Evolutionary conservation across 1,284 basidiomycete genomes (phyloP), one percentile per base, ranked within the genome.

Genomic region (Trichosporon ovoides): DNA sequence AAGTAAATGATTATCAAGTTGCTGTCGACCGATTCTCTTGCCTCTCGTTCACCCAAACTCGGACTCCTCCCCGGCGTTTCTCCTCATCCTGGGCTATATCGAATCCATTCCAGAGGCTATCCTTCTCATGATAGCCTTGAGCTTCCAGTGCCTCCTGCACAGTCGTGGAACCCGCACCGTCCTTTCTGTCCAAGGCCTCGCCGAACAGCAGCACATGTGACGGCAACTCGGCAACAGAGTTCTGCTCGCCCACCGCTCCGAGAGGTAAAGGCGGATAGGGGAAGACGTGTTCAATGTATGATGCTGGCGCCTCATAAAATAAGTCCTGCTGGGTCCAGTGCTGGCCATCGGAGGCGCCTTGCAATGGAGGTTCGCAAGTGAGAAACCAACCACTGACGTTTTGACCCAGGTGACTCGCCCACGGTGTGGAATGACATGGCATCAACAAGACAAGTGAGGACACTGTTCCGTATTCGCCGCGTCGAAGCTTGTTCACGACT

Each of bases 371-470:
- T 68, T 96, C 93, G 69, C 94, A 98, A 3, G 89, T 88, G 28
- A 97, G 71, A 46, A 88, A 85, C 91, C 93, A 97, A 62, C 81
- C 80, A 11, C 87, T 79, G 38, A 85, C 80, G 13, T 80, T 14
- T 7, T 22, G 77, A 33, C 84, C 80, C 71, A 98, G 76, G 75
- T 93, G 88, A 5, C 91, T 87, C 69, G 92, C 88, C 81, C 92
- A 95, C 3, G 95, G 95, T 0, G 89, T 92, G n/a, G 92, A 96
- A 78, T 99, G 96, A 66, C 96, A 99, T 3, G 96, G 96, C 89
- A 93, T 95, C 18, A 98, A 78, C 61, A 91, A 87, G 1, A 89
- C 92, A 14, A 96, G 77, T 9, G 85, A 84, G 0, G 52, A 52
- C 24, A 72, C 65, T 3, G 57, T 24, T 0, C 70, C 68, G 4